phyloP scores from a whole-genome alignment of 1,284 basidiomycete genomes.

The Inonotus obliquus region DNA sequence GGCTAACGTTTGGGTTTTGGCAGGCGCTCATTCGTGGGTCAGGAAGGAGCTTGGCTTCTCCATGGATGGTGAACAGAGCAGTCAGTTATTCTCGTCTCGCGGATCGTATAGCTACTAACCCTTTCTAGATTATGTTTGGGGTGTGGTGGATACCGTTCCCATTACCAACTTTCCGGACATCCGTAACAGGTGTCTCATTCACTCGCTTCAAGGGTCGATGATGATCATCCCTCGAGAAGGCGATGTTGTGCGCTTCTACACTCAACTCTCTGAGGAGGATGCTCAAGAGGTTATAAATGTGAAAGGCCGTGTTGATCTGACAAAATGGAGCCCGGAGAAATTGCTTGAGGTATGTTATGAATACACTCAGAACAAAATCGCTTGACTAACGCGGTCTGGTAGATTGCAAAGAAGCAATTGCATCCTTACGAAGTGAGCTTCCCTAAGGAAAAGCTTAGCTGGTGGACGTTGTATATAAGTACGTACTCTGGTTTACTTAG shows the following conservation, averaged over 20 bases:
- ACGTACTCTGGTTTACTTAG: conserved; percentile 15
- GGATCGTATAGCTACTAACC: conserved; percentile 10
- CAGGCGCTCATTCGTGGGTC: conserved; percentile 74
- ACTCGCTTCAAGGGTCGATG: conserved; percentile 47
- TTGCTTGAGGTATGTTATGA: conserved; percentile 29
- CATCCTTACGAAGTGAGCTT: conserved; percentile 62
- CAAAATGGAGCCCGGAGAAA: conserved; percentile 38
- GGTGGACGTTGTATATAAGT: conserved; percentile 78
- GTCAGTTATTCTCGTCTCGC: conserved; percentile 25
- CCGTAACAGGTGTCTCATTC: conserved; percentile 60
- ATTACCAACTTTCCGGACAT: conserved; percentile 81
- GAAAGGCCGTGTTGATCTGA: conserved; percentile 36
- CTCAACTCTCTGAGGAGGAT: conserved; percentile 37
- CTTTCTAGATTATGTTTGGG: conserved; percentile 64
- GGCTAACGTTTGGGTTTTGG: neutral
- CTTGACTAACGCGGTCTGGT: too few relatives aligned
- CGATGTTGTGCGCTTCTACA: conserved; percentile 41
- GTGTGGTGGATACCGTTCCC: conserved; percentile 67
- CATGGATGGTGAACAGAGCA: conserved; percentile 76
- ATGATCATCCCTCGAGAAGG: conserved; percentile 41
- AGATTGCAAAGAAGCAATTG: conserved; percentile 44
- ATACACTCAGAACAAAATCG: too few relatives aligned
- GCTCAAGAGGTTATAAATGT: conserved; percentile 29
- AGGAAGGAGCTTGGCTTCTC: conserved; percentile 61
- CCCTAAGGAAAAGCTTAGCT: conserved; percentile 52